These are phyloP conservation scores for Holtermanniella nyarrowii DNA, from an alignment of 768 basidiomycete species.

Conservation along the genomic window DNA sequence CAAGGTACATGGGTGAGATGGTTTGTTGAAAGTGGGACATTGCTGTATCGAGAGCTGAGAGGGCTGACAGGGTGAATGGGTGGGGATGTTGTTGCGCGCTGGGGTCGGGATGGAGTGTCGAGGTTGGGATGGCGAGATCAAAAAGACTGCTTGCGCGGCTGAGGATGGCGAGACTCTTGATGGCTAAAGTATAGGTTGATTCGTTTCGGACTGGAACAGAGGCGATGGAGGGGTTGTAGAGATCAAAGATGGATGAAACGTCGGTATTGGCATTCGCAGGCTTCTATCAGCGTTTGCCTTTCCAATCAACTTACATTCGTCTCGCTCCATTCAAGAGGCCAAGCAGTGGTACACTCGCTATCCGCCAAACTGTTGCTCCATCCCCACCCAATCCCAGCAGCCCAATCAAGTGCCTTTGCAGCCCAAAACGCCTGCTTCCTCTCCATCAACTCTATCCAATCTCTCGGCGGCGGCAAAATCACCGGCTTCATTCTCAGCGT, in stretches of 20 bases:
- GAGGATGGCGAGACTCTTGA: constrained; percentile 26
- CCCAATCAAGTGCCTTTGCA: constrained; percentile 36
- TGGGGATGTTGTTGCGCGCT: background rate
- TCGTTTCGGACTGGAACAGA: constrained; percentile 13
- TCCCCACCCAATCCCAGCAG: constrained; percentile 25
- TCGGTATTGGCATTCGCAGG: constrained; percentile 5
- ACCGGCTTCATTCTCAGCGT: constrained; percentile 24
- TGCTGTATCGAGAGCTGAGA: background rate
- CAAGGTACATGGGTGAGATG: background rate
- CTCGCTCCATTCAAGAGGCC: constrained; percentile 21
- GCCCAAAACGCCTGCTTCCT: constrained; percentile 35
- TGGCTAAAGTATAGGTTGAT: constrained; percentile 20
- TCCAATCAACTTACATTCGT: constrained; percentile 11
- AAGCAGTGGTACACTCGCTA: constrained; percentile 28
- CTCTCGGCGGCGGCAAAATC: constrained; percentile 30
- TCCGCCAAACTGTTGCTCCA: constrained; percentile 30
- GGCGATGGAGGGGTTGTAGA: constrained; percentile 29
- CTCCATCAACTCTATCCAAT: constrained; percentile 32
- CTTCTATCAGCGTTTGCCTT: background rate
- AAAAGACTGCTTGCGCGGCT: constrained; percentile 26
- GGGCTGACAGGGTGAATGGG: background rate
- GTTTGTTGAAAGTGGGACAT: background rate
- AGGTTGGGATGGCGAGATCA: constrained; percentile 23
- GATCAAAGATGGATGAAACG: constrained; percentile 9
- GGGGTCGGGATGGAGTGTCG: constrained; percentile 11